Evolutionary conservation across 2,329 filamentous ascomycete genomes (phyloP), one percentile per base, ranked within the genome.

Genomic region (Sporothrix humicola): DNA sequence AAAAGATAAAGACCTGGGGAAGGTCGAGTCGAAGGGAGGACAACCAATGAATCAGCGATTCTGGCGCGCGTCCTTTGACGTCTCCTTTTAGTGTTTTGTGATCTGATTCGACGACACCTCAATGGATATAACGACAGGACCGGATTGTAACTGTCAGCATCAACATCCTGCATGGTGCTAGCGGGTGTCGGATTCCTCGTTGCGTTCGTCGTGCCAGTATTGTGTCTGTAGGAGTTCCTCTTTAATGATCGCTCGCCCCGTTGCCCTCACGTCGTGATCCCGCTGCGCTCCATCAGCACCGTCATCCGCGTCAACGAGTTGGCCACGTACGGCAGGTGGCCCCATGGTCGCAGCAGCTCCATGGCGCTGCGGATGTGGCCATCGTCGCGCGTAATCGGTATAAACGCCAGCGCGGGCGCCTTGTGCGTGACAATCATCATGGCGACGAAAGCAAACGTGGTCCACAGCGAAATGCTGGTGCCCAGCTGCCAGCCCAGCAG

Each of bases 311-410:
- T 58, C 23, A 76, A 9, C 13, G 73, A 74, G 10, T 15, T 37
- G 12, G 72, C 72, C 2, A 76, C 75, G 58, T 75, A 76, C 2
- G 75, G 71, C 1, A 76, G 42, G 54, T 76, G 75, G 20, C 46
- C 66, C 73, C 75, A 76, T 1, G 72, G 63, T 1, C 71, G 75
- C 2, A 76, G 72, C 26, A 75, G 65, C 17, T 73, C 73, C 31
- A 75, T 37, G 13, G 73, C 72, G 42, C 61, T 73, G 23, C 66
- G 70, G 23, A 73, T 72, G 37, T 73, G 71, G 0, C 26, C 37
- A 8, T 73, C 69, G 12, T 75, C 68, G 71, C 63, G 65, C 5
- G 73, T 75, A n/a, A 42, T 56, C 20, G 75, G 73, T 12, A 76
- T 74, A 44, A 73, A 76, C 3, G 59, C 58, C 12, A 76, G 61